These are phyloP conservation scores for Cutaneotrichosporon dermatis DNA, from an alignment of 1,284 basidiomycete species.

Conservation along the genomic window DNA sequence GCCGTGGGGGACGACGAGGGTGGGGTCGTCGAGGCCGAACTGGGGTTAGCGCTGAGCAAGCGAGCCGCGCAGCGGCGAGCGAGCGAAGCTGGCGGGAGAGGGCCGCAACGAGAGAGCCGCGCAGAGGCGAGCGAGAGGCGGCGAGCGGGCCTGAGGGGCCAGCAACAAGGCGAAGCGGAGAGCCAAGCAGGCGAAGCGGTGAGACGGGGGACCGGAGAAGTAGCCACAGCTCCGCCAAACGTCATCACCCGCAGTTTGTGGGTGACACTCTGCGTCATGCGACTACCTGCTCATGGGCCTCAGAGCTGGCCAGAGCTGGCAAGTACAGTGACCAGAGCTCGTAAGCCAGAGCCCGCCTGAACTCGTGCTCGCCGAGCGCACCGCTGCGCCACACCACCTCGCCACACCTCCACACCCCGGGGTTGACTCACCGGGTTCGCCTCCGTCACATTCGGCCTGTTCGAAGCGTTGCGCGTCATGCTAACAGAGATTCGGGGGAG, in stretches of 20 bases:
- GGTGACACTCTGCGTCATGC: not conserved
- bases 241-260: no score
- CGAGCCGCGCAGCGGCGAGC: not conserved
- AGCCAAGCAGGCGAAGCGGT: no score
- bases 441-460: slow-evolving; percentile 37
- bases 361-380: not conserved
- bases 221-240: not conserved
- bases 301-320: no score
- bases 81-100: not conserved
- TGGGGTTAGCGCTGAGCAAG: slow-evolving; percentile 9
- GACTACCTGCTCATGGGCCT: not conserved
- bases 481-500: not conserved
- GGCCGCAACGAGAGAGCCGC: no score
- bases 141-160: no score
- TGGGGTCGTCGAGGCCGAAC: slow-evolving; percentile 63
- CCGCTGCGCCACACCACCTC: no score
- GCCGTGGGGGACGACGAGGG: slow-evolving; percentile 67
- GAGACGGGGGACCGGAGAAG: no score
- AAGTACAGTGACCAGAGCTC: no score
- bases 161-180: no score
- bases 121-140: no score
- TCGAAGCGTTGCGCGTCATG: slow-evolving; percentile 26
- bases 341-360: no score
- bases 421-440: slow-evolving; percentile 35
- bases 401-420: no score